Percentiles rank a stretch among this genome's conserved stretches.
These are phyloP conservation scores for Apostasia ramifera DNA, from an alignment of 106 monocot genomes.

Conservation along the genomic window DNA sequence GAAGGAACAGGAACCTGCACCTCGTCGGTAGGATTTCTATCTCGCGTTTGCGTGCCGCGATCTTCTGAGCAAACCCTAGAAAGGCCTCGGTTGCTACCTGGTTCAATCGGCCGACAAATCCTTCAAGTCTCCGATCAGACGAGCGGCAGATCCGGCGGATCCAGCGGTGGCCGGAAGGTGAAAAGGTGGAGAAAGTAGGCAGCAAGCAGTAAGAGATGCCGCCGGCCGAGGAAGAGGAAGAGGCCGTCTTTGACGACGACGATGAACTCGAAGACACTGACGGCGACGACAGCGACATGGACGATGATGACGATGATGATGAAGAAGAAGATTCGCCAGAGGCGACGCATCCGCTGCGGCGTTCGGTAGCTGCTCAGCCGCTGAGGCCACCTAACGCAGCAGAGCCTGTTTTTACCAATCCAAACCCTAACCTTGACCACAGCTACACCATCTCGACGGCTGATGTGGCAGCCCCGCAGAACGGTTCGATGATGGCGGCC, in stretches of 20 bases:
- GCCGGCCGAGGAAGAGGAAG: conserved; percentile 1
- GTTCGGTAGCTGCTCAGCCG: background rate
- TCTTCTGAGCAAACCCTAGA: too few species aligned
- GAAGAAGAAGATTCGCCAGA: conserved; percentile 7
- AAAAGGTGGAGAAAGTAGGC: background rate
- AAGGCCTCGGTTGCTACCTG: too few species aligned
- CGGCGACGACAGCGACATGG: conserved; percentile 23
- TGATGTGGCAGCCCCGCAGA: conserved; percentile 8
- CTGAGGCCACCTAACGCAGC: background rate
- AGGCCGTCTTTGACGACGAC: conserved; percentile 15
- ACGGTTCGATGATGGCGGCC: conserved; percentile 10
- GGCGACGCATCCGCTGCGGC: conserved; percentile 2
- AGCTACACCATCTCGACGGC: background rate
- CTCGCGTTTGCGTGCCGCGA: too few species aligned
- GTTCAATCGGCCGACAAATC: too few species aligned
- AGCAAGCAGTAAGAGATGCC: conserved; percentile 1
- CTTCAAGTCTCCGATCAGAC: background rate
- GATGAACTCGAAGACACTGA: conserved; percentile 33
- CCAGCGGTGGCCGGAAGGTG: background rate
- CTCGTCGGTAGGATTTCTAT: too few species aligned
- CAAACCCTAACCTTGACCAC: conserved; percentile 13
- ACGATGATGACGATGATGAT: conserved; percentile 10
- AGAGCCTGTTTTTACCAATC: background rate
- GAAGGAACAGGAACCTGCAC: too few species aligned
- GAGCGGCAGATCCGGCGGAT: background rate